Base-by-base conservation (phyloP, 148 eudicot genomes). In the Chenopodium berlandieri region DNA sequence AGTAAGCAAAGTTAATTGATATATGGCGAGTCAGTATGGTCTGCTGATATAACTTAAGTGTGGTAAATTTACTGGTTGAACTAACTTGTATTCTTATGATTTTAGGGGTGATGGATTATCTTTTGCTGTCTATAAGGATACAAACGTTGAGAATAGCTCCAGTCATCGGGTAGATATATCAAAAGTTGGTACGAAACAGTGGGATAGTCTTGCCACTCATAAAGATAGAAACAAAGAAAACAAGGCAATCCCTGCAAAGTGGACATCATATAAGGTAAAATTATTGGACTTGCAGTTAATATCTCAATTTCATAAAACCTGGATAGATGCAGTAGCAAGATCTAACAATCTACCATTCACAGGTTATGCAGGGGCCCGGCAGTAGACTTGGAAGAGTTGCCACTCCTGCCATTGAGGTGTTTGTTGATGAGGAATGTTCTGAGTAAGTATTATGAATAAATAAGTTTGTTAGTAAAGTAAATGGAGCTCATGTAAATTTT, bases 171-270 rank as follows among this genome's bases (percentile, higher is more conserved):
- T 79, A 82, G 88, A 86, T n/a, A 72, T 75, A 30, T 70, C 89
- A 13, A 90, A 88, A 85, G 75, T 81, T 64, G 91, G 86, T 63
- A 10, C 79, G 73, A 91, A 85, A 75, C 67, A 89, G 46, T 94
- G 98, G 99, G 91, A 86, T 78, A 86, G 71, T 89, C 98, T 96
- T 81, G 92, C 94, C 77, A 88, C 89, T 82, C 94, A 90, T 72
- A 88, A 89, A 71, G 99, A 94, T 75, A 96, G 99, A 86, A 92
- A 94, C 77, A 96, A 96, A 86, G 99, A 96, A 85, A 96, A 96
- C 82, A 92, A 84, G 80, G 89, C 92, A 70, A 79, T 92, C 76
- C 95, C 98, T 75, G 83, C 91, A 77, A 96, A 96, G 87, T 96
- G 98, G 99, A 89, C 92, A 78, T 87, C 95, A 76, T 87, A 85